Evolutionary conservation across 1,139 yeast species (phyloP), one percentile per base, ranked within the genome.

Genomic region (Kodamaea sp.): DNA sequence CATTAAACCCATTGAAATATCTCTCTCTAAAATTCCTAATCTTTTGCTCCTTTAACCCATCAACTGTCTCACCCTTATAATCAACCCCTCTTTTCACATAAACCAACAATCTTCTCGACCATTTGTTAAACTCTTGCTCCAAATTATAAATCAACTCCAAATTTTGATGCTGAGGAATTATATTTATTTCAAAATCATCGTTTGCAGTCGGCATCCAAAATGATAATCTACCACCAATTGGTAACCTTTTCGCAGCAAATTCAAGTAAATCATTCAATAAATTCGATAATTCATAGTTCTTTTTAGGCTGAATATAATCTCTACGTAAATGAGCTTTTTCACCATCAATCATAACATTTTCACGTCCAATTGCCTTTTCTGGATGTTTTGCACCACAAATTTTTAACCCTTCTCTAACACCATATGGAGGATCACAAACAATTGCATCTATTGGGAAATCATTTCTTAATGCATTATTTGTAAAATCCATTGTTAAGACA

Each of bases 131-230:
- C 47, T 81, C 88, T 57, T 92, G 99, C 30, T 84, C 90, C 47
- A 95, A 71, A 46, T 82, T 80, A 50, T 86, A 81, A 33, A 83
- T 62, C 46, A 89, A 67, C 54, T 85, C 84, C 42, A 92, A 62
- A 35, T 76, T 78, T 42, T 78, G 73, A 60, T 92, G 96, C 50
- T 81, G 80, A 2, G 97, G 97, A 30, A 90, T 80, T 41, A 78
- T 71, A 27, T 85, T 79, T n/a, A 67, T 70, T 43, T 81, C 81
- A 49, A 79, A 81, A 47, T 87, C 95, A 50, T 87, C 96, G 55
- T 89, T 89, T 2, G 97, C 95, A 0, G 95, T 85, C 0, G 99
- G 99, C 95, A 92, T 87, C 99, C 99, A 92, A 58, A 89, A 90
- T 22, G 95, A 87, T 29, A 92, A 67, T 45, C 97, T 67, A 0